Evolutionary conservation across 2,329 filamentous ascomycete species (phyloP), one percentile per base, ranked within the genome.

Genomic region (Ustilaginoidea virens): DNA sequence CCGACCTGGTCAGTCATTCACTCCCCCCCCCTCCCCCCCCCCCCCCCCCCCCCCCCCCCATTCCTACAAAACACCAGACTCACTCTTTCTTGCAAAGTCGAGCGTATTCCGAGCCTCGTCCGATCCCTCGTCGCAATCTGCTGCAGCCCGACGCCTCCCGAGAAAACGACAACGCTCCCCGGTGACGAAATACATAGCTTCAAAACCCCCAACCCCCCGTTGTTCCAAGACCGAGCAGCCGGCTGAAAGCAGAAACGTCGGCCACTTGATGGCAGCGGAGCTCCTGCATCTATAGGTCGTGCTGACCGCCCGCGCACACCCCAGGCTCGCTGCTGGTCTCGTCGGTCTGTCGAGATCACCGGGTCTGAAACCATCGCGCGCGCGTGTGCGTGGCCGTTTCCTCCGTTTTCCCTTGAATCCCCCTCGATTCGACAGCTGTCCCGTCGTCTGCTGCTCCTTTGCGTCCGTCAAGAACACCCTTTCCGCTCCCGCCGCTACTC

Each of bases 221-320:
- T 17, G 19, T 16, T 27, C 12, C 25, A 18, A 4, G 25, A 18
- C 19, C n/a, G 16, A 17, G 17, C 22, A 27, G 31, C 18, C 21
- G 16, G n/a, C 18, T 24, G 12, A 4, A 9, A 18, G 11, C 9
- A 18, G 26, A 18, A 20, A 29, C 14, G 16, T 25, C 21, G 19
- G 22, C 33, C 33, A 26, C 28, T 35, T 35, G 30, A 35, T 35
- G 33, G 30, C 33, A 35, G 17, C 22, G 25, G 18, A n/a, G 27
- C 25, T 27, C 13, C 15, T 29, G 33, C 23, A 28, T 7, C 25
- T 25, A 8, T 32, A 35, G 30, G 33, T 35, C 33, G 33, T 35
- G 33, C 33, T 35, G 33, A n/a, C 33, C 33, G 33, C 30, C 33
- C 33, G 33, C 33, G 33, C 33, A 35, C 33, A 32, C 33, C 27